Conservation (phyloP, 1,139 yeast genomes). For the Kodamaea sp. region DNA sequence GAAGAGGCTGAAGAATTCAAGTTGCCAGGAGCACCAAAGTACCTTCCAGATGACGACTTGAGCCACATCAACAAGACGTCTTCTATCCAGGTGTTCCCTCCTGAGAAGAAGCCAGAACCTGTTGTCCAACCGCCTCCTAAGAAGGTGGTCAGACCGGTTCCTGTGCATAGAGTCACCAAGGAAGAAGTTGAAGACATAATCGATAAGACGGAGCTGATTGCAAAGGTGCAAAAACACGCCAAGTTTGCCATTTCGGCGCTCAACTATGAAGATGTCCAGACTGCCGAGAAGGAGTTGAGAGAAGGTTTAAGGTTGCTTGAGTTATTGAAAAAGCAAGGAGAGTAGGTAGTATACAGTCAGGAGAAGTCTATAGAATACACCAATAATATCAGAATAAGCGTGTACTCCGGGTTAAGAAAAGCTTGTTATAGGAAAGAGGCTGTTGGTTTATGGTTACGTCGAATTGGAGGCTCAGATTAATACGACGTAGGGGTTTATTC, state of each 20-base stretch:
- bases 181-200: constrained; percentile 53
- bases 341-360: too few relatives aligned
- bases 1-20: constrained; percentile 17
- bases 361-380: too few relatives aligned
- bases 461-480: too few relatives aligned
- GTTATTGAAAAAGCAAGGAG: constrained; percentile 12
- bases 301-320: constrained; percentile 56
- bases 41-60: constrained; percentile 43
- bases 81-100: constrained; percentile 40
- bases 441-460: too few relatives aligned
- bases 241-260: constrained; percentile 92
- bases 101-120: constrained; percentile 14
- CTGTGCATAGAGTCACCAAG: constrained; percentile 22
- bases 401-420: too few relatives aligned
- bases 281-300: constrained; percentile 77
- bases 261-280: constrained; percentile 82
- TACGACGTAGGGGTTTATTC: too few relatives aligned
- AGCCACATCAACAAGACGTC: constrained; percentile 40
- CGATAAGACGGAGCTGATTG: constrained; percentile 59
- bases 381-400: too few relatives aligned
- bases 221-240: constrained; percentile 81
- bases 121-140: constrained; percentile 2
- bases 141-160: neutral
- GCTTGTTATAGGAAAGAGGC: too few relatives aligned
- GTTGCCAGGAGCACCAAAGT: constrained; percentile 47